Evolutionary conservation across 2,329 filamentous ascomycete species (phyloP).

Genomic region (Byssothecium circinans): DNA sequence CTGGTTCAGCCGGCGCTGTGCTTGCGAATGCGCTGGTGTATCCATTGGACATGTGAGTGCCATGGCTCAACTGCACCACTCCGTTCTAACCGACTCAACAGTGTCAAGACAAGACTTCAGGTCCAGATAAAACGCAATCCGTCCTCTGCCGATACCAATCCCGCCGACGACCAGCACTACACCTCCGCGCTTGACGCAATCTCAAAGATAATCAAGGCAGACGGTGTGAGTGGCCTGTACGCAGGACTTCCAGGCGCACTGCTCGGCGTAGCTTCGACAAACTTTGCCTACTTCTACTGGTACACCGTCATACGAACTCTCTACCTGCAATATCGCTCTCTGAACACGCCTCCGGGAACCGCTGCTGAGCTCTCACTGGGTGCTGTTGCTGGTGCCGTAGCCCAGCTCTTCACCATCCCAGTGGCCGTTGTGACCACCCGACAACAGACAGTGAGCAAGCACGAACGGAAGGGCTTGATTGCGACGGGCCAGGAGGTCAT

Average conservation of each 20-base stretch:
- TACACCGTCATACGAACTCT: conserved; percentile 84
- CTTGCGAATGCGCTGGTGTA: conserved; percentile 95
- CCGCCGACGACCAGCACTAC: conserved; percentile 70
- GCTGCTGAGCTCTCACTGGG: conserved; percentile 81
- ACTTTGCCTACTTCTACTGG: conserved; percentile 99
- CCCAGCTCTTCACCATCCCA: conserved; percentile 94
- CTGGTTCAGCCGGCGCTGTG: conserved; percentile 89
- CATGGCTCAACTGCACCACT: neutral
- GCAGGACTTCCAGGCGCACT: conserved; percentile 84
- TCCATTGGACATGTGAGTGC: conserved; percentile 86
- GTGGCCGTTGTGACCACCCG: conserved; percentile 93
- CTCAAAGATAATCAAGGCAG: conserved; percentile 75
- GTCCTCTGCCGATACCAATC: conserved; percentile 41
- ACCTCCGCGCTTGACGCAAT: conserved; percentile 86
- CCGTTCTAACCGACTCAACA: conserved; percentile 41
- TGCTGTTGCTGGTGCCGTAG: conserved; percentile 83
- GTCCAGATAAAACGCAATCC: conserved; percentile 76
- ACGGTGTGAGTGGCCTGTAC: conserved; percentile 83
- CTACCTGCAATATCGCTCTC: conserved; percentile 65
- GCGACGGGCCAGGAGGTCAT: conserved; percentile 89
- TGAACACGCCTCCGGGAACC: conserved; percentile 70
- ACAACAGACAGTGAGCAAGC: conserved; percentile 88
- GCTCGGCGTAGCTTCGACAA: conserved; percentile 91
- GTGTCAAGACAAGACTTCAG: conserved; percentile 94
- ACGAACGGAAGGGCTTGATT: conserved; percentile 80